Percentiles rank a stretch among this genome's conserved stretches.
These are phyloP conservation scores for Stropharia rugosoannulata DNA, from an alignment of 768 basidiomycete genomes.

Conservation along the genomic window DNA sequence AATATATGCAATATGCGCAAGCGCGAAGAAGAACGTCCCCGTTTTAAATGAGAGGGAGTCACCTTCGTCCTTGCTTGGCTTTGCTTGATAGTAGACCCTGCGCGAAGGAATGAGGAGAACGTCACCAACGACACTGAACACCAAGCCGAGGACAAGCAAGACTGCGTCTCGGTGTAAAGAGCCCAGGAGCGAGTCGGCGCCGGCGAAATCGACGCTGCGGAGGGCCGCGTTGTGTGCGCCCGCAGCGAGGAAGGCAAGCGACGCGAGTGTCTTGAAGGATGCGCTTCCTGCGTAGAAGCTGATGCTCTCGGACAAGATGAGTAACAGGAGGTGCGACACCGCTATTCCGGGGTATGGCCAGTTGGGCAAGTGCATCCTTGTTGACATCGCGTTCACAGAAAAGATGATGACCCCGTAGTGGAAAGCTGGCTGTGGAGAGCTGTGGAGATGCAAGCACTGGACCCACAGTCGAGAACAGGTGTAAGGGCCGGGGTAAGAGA, in stretches of 20 bases:
- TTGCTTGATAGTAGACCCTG: constrained; percentile 10
- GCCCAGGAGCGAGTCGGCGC: neutral
- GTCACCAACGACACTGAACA: constrained; percentile 22
- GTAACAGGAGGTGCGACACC: constrained; percentile 3
- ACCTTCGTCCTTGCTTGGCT: constrained; percentile 12
- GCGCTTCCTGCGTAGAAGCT: constrained; percentile 19
- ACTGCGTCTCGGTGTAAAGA: constrained; percentile 12
- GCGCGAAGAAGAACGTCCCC: constrained; percentile 20
- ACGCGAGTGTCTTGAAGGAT: constrained; percentile 21
- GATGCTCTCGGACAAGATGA: constrained; percentile 21
- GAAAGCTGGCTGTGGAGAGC: too few relatives aligned
- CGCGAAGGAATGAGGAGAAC: constrained; percentile 22
- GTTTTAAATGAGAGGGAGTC: constrained; percentile 18
- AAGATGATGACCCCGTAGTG: too few relatives aligned
- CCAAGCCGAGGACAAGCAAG: constrained; percentile 18
- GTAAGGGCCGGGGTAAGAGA: too few relatives aligned
- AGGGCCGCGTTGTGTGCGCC: constrained; percentile 10
- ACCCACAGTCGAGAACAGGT: too few relatives aligned
- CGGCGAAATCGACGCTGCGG: neutral
- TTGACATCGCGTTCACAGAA: too few relatives aligned
- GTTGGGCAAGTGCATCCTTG: too few relatives aligned
- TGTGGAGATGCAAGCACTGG: too few relatives aligned
- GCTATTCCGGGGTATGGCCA: too few relatives aligned
- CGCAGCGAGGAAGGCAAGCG: constrained; percentile 21
- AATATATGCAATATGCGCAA: constrained; percentile 20